Base-by-base conservation (phyloP, 306 rosid species). In the Cercis canadensis region DNA sequence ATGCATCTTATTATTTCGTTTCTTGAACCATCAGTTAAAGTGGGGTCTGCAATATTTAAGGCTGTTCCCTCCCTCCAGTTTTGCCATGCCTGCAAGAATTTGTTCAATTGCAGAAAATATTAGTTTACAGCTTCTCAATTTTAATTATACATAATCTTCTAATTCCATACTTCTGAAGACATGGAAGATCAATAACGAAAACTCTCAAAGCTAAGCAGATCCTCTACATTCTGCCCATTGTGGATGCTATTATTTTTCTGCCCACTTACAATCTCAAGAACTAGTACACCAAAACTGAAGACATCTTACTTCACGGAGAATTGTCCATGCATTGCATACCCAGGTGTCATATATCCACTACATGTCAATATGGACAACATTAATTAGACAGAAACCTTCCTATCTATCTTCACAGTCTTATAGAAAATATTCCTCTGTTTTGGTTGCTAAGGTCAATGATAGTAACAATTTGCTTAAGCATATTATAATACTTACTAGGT, bases 281-380 rank as follows among this genome's bases (percentile, higher is more conserved):
- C 1, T 0, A 87, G 36, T 16, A 85, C 74, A 10, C 89, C 85
- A n/a, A 82, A 87, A 24, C 84, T 70, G 12, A 82, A 87, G 1
- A 82, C 82, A 70, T 87, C 86, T 0, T 77, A 87, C 51, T 87
- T 85, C 1, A 32, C 9, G 0, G 86, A 87, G 43, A 71, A 73
- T 8, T 36, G 53, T 70, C 86, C 88, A 9, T 70, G 69, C 37
- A 73, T 75, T 31, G 72, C 80, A 45, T 87, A 85, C 11, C 85
- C 80, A 0, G 83, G 88, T 57, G 86, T 84, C 87, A 88, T 85
- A 15, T 88, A 88, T 11, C 87, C 85, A 2, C 90, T 88, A 13
- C 73, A 56, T 46, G 4, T 63, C 7, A 53, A 21, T 4, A 24
- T 16, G 4, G 33, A 33, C 44, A 40, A 2, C n/a, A 9, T 60